Base-by-base conservation (phyloP, 495 filamentous ascomycete species). In the Glutinoglossum americanum region DNA sequence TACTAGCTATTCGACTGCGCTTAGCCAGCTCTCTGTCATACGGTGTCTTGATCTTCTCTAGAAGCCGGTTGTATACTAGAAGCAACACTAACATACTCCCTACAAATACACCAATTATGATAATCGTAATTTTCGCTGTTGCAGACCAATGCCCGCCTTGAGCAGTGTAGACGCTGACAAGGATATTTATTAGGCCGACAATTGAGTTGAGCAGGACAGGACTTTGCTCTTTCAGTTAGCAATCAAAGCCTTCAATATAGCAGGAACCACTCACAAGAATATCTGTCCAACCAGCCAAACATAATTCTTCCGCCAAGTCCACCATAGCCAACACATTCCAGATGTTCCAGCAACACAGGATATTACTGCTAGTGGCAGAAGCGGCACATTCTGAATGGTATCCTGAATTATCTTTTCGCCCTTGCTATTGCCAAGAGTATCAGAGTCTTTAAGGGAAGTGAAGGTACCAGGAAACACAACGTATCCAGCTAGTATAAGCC, bases 81-180 rank as follows among this genome's bases (percentile, higher is more conserved):
- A 72, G 71, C 60, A 72, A 33, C 6, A 59, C 11, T 9, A 57
- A 41, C 37, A 41, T 41, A 41, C 37, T 41, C 37, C 37, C 59
- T 0, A 56, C 58, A 61, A 66, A 37, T 6, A 55, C 17, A 41
- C 59, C 48, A 68, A 60, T 48, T 61, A 53, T 64, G 33, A 67
- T 59, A 0, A 66, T 60, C 8, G 70, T 73, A 1, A 71, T 62
- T 35, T 70, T 64, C 5, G 73, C 74, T 54, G 71, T 75, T 10
- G 72, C 64, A 28, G 67, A 68, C 72, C 70, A 76, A 13, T 65
- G 57, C 4, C 76, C 72, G 0, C 63, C 53, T 47, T 74, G 70
- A 37, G 72, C 67, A 21, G 68, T 62, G 59, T 78, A 78, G 9
- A 80, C 68, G 62, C 67, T 72, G 15, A 71, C 64, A 9, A 78